Base-by-base conservation (phyloP, 2,329 filamentous ascomycete genomes). In the Pseudogymnoascus sp. region DNA sequence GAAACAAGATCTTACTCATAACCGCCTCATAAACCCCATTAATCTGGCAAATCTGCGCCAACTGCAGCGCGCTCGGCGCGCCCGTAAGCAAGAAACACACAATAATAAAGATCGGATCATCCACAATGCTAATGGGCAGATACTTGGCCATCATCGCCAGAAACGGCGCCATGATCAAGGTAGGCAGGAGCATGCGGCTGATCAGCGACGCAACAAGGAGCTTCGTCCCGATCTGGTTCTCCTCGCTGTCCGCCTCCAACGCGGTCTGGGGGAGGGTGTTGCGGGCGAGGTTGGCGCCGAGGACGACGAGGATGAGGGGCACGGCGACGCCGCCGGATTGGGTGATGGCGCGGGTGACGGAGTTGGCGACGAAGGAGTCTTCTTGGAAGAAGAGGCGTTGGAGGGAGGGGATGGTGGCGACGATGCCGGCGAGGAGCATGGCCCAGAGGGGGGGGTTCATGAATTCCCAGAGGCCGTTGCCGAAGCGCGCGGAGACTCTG, bases 371-470 rank as follows among this genome's bases (percentile, higher is more conserved):
- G 71, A 99, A 96, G 0, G 92, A 92, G 16, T 90, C 93, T 38
- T 92, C 86, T 61, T 87, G 82, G 76, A 97, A 99, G 79, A 99
- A 97, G 16, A 95, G 78, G 42, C 82, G 80, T 74, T 99, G 93
- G 6, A 99, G 82, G 1, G 79, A 73, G 0, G 95, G 95, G 5
- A 97, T 84, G 0, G 92, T 96, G 2, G 95, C 95, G 5, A 99
- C 90, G 60, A 96, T 78, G 53, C 97, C 88, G n/a, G 95, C 91
- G 40, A 87, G 80, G 36, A 97, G 79, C 95, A 99, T 97, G 31
- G 95, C 93, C 92, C 93, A 97, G 25, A 99, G 86, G 0, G 95
- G 95, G 44, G 95, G 93, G 76, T 97, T 97, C 93, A 99, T 97
- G 75, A 97, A 96, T 59, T 90, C 89, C 89, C 90, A 95, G 11